Evolutionary conservation across 495 filamentous ascomycete genomes (phyloP).

Genomic region (Penicillium desertorum): DNA sequence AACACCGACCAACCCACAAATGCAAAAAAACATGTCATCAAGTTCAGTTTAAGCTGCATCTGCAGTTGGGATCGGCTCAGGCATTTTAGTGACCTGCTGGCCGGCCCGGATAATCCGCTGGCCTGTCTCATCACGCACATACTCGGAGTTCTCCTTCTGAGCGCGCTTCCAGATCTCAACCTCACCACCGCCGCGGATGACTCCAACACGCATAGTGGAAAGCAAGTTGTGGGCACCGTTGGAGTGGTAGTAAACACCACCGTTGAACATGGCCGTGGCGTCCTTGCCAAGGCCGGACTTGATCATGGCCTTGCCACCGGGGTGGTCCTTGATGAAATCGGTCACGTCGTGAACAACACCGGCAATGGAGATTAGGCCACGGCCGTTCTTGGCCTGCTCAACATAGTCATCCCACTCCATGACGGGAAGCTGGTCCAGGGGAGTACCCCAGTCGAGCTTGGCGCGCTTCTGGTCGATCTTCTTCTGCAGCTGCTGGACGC

Average conservation of each 20-base stretch:
- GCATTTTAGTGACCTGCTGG: conserved; percentile 82
- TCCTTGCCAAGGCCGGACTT: conserved; percentile 92
- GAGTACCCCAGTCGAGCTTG: conserved; percentile 91
- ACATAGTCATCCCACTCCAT: conserved; percentile 97
- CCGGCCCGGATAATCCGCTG: conserved; percentile 87
- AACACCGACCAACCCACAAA: conserved; percentile 26
- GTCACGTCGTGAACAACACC: conserved; percentile 95
- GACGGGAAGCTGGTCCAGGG: conserved; percentile 90
- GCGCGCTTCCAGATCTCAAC: conserved; percentile 99
- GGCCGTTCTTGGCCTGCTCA: conserved; percentile 82
- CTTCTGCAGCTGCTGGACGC: conserved; percentile 96
- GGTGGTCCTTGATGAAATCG: conserved; percentile 95
- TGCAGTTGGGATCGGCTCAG: conserved; percentile 47
- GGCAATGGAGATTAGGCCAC: conserved; percentile 82
- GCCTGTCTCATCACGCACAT: conserved; percentile 77
- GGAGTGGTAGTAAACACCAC: conserved; percentile 95
- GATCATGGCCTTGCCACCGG: conserved; percentile 96
- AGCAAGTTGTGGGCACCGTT: conserved; percentile 98
- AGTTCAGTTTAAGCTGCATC: conserved; percentile 41
- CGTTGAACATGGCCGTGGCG: conserved; percentile 98
- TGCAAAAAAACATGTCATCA: conserved; percentile 24
- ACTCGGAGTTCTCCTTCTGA: conserved; percentile 77
- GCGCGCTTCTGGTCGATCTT: conserved; percentile 96
- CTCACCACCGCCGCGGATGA: conserved; percentile 93
- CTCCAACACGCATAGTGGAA: conserved; percentile 93